Base-by-base conservation (phyloP, 176 grass and related monocot genomes). In the Carex kokanica region DNA sequence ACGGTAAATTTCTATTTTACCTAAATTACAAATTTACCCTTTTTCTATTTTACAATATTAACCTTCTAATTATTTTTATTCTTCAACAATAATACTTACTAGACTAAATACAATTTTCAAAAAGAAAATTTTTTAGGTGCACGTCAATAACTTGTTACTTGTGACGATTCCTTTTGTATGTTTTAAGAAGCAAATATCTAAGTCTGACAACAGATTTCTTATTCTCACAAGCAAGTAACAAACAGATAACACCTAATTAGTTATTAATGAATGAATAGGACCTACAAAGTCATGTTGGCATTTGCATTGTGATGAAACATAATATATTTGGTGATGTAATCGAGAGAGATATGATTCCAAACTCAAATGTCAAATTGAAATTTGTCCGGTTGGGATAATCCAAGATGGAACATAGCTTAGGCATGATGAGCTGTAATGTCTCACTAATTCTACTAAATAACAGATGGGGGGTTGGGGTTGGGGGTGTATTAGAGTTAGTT, bases 401-500 rank as follows among this genome's bases (percentile, higher is more conserved):
- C 34, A 36, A 36, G 34, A 36, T 3, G 40, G 79, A 65, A 82
- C 79, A 82, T 9, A 27, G 8, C 0, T 17, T 40, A 60, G 18
- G 16, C 57, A 24, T 81, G 78, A 60, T 82, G 40, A 66, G 79
- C 58, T 82, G 60, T 82, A 17, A 12, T 82, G 79, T 82, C 60
- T 82, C 79, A 15, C 59, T 27, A 64, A 25, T 65, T 18, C 43
- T 31, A 27, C 36, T 66, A 82, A 75, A 8, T 36, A 36, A 27
- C 27, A 27, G 27, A 27, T 27, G n/a, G n/a, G n/a, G n/a, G n/a
- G n/a, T n/a, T n/a, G n/a, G n/a, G n/a, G n/a, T n/a, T n/a, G n/a
- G n/a, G n/a, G n/a, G n/a, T n/a, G 45, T 2, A n/a, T n/a, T n/a
- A n/a, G n/a, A n/a, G n/a, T n/a, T n/a, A n/a, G n/a, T n/a, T n/a